These are phyloP conservation scores for Pichia pseudocactophila DNA, from an alignment of 805 yeast species.

Conservation along the genomic window DNA sequence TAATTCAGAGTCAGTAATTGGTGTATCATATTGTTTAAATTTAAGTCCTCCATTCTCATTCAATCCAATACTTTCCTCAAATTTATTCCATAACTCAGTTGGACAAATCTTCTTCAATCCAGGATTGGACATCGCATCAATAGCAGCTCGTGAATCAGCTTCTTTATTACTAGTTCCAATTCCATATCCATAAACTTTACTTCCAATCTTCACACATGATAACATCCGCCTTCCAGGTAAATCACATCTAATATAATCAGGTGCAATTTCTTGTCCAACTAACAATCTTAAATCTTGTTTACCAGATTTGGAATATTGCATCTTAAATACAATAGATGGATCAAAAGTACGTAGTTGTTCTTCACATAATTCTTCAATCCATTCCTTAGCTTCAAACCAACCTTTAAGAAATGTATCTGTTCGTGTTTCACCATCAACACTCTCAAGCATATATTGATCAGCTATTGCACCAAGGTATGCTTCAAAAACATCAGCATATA, in stretches of 20 bases:
- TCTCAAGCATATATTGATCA: slow-evolving; percentile 32
- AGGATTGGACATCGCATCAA: slow-evolving; percentile 39
- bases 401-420: slow-evolving; percentile 27
- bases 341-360: slow-evolving; percentile 17
- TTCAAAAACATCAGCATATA: slow-evolving; percentile 85
- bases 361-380: slow-evolving; percentile 46
- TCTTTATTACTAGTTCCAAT: slow-evolving; percentile 57
- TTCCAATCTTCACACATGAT: slow-evolving; percentile 54
- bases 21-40: slow-evolving; percentile 6
- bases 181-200: slow-evolving; percentile 64
- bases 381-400: slow-evolving; percentile 39
- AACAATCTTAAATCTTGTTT: slow-evolving; percentile 60
- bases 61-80: slow-evolving; percentile 10
- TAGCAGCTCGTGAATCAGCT: slow-evolving; percentile 81
- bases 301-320: slow-evolving; percentile 13
- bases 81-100: slow-evolving; percentile 9
- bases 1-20: slow-evolving; percentile 2
- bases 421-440: slow-evolving; percentile 42
- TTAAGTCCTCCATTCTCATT: slow-evolving; percentile 11
- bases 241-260: slow-evolving; percentile 37
- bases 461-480: slow-evolving; percentile 86
- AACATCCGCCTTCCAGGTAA: slow-evolving; percentile 12
- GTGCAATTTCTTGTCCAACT: slow-evolving; percentile 39
- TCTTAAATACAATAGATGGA: slow-evolving; percentile 10
- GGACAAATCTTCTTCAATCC: slow-evolving; percentile 10